These are phyloP conservation scores for Canavalia gladiata DNA, from an alignment of 306 rosid genomes.

Conservation along the genomic window DNA sequence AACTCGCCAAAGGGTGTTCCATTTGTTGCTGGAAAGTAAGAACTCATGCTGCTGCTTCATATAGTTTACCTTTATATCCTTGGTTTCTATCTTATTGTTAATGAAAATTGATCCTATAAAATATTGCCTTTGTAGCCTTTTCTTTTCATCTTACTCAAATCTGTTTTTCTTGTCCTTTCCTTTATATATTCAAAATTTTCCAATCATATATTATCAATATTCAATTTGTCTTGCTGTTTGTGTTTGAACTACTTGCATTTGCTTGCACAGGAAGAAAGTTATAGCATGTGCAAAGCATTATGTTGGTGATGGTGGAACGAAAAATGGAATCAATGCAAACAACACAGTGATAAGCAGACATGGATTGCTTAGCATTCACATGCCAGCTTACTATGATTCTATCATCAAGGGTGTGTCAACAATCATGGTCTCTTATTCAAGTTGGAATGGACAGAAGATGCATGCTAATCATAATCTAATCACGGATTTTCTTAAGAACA, in stretches of 20 bases:
- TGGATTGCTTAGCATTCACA: slow-evolving; percentile 48
- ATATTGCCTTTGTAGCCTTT: neutral
- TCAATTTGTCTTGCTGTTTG: neutral
- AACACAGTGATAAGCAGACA: slow-evolving; percentile 36
- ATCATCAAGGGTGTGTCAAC: slow-evolving; percentile 53
- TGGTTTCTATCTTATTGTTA: neutral
- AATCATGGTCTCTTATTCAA: slow-evolving; percentile 54
- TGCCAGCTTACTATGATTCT: slow-evolving; percentile 52
- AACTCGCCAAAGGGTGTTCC: slow-evolving; percentile 52
- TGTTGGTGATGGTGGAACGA: slow-evolving; percentile 53
- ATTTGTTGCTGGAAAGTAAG: slow-evolving; percentile 54
- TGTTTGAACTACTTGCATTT: neutral
- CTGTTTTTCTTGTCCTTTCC: neutral
- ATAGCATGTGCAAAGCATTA: slow-evolving; percentile 50
- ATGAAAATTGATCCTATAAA: neutral
- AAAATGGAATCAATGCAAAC: slow-evolving; percentile 48
- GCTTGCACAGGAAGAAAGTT: slow-evolving; percentile 35
- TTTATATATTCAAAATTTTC: neutral
- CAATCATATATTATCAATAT: neutral
- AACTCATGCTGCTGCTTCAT: neutral
- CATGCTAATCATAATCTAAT: slow-evolving; percentile 47
- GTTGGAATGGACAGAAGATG: slow-evolving; percentile 55
- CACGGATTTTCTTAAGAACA: slow-evolving; percentile 49
- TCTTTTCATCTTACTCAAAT: neutral
- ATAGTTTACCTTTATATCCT: neutral